phyloP scores from a whole-genome alignment of 2,329 filamentous ascomycete genomes.

The Aspergillus neoniger region DNA sequence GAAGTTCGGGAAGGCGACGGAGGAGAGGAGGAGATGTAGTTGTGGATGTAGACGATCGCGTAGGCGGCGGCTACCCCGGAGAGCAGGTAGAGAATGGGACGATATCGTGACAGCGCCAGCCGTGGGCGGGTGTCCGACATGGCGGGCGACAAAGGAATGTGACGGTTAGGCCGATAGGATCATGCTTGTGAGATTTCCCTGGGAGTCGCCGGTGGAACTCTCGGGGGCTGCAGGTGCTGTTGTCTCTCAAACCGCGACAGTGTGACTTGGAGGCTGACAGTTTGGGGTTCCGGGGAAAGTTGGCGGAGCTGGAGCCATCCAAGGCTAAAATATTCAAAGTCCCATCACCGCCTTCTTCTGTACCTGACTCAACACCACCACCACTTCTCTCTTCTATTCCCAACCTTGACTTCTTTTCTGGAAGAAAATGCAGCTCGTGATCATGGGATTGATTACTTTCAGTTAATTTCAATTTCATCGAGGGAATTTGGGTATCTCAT shows the following conservation, averaged over 20 bases:
- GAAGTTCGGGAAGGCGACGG: conserved; percentile 26
- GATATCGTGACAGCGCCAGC: conserved; percentile 41
- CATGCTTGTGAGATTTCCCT: conserved; percentile 17
- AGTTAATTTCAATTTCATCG: too few relatives aligned
- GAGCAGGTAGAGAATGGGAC: conserved; percentile 44
- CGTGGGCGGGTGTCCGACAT: conserved; percentile 37
- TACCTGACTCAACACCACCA: neutral
- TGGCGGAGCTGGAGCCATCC: neutral
- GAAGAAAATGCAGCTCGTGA: too few relatives aligned
- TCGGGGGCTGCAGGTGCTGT: neutral
- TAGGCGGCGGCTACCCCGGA: conserved; percentile 46
- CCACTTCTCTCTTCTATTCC: neutral
- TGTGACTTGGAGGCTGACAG: neutral
- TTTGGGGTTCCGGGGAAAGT: neutral
- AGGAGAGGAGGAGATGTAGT: conserved; percentile 25
- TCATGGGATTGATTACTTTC: too few relatives aligned
- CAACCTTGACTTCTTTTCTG: too few relatives aligned
- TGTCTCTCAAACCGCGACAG: neutral
- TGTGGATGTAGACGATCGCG: conserved; percentile 44
- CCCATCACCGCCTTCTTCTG: neutral
- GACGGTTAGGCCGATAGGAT: conserved; percentile 16
- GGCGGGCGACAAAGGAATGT: conserved; percentile 17
- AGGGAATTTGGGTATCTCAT: too few relatives aligned
- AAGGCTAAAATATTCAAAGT: neutral
- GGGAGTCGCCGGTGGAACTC: neutral